A percentile compares a stretch with the other conserved stretches of the same genome.
Conservation (phyloP, 345 rosid species). For the Arabis hirsuta region DNA sequence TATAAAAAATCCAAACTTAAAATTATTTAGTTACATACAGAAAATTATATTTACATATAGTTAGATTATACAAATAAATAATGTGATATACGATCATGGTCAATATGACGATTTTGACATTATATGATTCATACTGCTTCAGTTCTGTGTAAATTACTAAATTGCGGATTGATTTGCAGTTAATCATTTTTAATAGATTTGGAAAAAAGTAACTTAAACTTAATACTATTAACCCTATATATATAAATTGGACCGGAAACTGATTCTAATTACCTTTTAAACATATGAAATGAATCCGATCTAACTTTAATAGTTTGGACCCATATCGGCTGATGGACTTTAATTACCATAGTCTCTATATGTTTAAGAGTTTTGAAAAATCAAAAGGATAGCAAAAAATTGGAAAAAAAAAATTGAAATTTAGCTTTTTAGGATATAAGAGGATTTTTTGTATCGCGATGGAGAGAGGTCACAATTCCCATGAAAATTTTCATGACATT, state of each 20-base stretch:
- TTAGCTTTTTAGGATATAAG: not conserved
- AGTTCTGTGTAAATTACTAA: too few species aligned
- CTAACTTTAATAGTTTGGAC: conserved; percentile 16
- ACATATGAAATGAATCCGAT: not conserved
- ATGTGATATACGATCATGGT: not conserved
- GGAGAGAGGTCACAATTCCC: conserved; percentile 22
- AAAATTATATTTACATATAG: not conserved
- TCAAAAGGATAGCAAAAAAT: not conserved
- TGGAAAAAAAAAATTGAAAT: not conserved
- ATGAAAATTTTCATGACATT: conserved; percentile 18
- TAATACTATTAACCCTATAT: not conserved
- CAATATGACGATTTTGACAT: too few species aligned
- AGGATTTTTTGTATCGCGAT: not conserved
- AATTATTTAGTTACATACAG: not conserved
- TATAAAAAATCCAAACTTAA: not conserved
- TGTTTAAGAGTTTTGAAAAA: conserved; percentile 5
- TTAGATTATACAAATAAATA: not conserved
- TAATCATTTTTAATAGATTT: too few species aligned
- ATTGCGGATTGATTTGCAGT: too few species aligned
- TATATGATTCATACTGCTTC: too few species aligned
- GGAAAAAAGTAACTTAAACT: too few species aligned
- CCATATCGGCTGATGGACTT: conserved; percentile 5
- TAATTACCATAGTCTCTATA: not conserved
- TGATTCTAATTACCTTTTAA: not conserved
- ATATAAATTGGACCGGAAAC: not conserved